These are phyloP conservation scores for carrot (Daucus carota) DNA, from an alignment of 129 eudicot species.

Conservation along the genomic window DNA sequence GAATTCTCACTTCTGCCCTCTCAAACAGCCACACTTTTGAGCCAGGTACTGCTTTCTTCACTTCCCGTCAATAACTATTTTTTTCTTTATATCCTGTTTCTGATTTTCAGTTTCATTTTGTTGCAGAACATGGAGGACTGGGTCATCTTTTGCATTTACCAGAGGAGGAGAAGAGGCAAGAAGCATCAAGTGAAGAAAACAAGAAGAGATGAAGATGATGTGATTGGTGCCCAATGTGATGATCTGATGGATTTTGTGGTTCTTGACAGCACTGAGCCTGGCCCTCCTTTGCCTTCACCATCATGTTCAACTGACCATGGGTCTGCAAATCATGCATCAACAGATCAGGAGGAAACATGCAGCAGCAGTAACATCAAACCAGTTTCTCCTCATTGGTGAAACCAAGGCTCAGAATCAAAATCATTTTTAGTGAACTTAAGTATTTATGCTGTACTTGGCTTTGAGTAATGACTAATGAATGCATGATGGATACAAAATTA, in stretches of 20 bases:
- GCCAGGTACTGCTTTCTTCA: constrained; percentile 14
- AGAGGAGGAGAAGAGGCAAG: constrained; percentile 11
- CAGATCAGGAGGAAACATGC: constrained; percentile 5
- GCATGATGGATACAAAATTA: not conserved
- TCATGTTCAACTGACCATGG: constrained; percentile 7
- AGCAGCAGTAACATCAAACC: not conserved
- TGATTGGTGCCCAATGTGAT: not conserved
- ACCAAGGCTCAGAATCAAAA: not conserved
- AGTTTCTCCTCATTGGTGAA: not conserved
- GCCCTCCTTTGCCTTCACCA: constrained; percentile 1
- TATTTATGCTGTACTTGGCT: too few relatives aligned
- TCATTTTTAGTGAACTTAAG: not conserved
- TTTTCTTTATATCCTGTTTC: not conserved
- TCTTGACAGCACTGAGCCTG: not conserved
- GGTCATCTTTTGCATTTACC: constrained; percentile 22
- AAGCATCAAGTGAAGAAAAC: not conserved
- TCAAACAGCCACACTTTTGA: not conserved
- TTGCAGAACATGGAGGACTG: constrained; percentile 22
- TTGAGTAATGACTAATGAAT: not conserved
- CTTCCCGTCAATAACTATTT: not conserved
- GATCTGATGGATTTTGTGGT: not conserved
- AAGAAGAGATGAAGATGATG: not conserved
- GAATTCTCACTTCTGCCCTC: constrained; percentile 18
- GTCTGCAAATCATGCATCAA: not conserved
- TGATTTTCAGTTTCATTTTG: not conserved